Evolutionary conservation across 2,329 filamentous ascomycete genomes (phyloP), one percentile per base, ranked within the genome.

Genomic region (Xylaria sp.): DNA sequence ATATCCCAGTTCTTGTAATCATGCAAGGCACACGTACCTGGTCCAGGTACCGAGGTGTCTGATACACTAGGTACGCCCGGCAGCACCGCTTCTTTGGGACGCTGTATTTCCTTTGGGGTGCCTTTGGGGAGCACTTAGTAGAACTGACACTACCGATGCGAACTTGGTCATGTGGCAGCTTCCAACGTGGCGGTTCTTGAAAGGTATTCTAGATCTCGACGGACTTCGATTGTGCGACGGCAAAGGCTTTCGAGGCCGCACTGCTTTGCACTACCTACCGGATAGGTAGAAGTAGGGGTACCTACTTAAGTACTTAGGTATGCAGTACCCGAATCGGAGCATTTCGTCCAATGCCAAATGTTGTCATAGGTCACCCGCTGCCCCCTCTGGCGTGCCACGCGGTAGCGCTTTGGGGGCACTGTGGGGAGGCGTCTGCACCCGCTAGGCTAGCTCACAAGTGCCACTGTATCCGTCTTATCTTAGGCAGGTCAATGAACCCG

Each of bases 341-440:
- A 33, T 60, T 54, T 40, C 10, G 13, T 44, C 35, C 43, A 54
- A 54, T 31, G 33, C 52, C 38, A 44, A 38, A 57, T 64, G 62
- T 21, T 58, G 48, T 58, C 54, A 64, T 60, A 58, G 48, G 55
- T 49, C 40, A 52, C 31, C 23, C 23, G 21, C 25, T 29, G 29
- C 19, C 13, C 35, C 41, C 41, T 44, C 38, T 44, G 15, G 41
- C 27, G 23, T 46, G 56, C 59, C 59, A 65, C 54, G 52, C 56
- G 60, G 29, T 57, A 54, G 37, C 43, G 40, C 31, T 49, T 17
- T 25, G 29, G 31, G 25, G 35, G 15, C 29, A 29, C 41, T 61
- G 54, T 61, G 62, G 61, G 19, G 57, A 54, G 21, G 51, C 17
- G 29, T 19, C 56, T 47, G 40, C 47, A 43, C 13, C 54, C 56